Evolutionary conservation across 2,329 filamentous ascomycete genomes (phyloP).

Genomic region (Fusarium metavorans): DNA sequence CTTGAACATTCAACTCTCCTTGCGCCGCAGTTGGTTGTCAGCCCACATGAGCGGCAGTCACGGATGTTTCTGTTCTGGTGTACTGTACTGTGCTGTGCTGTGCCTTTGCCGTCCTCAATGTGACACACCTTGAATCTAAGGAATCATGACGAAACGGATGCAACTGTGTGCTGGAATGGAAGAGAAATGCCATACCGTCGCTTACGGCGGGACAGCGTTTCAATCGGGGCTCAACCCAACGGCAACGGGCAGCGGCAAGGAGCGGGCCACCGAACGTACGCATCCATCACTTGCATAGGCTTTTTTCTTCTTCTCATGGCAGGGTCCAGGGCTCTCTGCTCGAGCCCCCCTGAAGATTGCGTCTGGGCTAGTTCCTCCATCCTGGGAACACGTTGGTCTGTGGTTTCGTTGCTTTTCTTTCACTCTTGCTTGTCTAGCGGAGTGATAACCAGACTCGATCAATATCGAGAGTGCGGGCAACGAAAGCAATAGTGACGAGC

Average conservation of each 20-base stretch:
- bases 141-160: slow-evolving; percentile 37
- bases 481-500: slow-evolving; percentile 3
- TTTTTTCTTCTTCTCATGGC: slow-evolving; percentile 3
- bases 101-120: slow-evolving; percentile 16
- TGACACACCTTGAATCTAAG: slow-evolving; percentile 25
- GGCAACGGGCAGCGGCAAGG: slow-evolving; percentile 13
- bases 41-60: slow-evolving; percentile 1
- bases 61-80: slow-evolving; percentile 8
- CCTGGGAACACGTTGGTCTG: neutral
- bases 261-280: slow-evolving; percentile 10
- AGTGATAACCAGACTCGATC: neutral
- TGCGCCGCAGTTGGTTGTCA: slow-evolving; percentile 12
- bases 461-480: neutral
- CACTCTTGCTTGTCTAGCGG: neutral
- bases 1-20: neutral
- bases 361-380: neutral
- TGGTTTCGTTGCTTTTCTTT: neutral
- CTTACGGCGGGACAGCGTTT: slow-evolving; percentile 44
- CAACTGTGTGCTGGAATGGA: slow-evolving; percentile 19
- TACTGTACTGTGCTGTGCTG: neutral
- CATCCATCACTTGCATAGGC: slow-evolving; percentile 25
- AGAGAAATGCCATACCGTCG: slow-evolving; percentile 32
- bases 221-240: slow-evolving; percentile 17
- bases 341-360: neutral
- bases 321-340: slow-evolving; percentile 14